phyloP scores from a whole-genome alignment of 441 rosid genomes.

The Croton setiger region DNA sequence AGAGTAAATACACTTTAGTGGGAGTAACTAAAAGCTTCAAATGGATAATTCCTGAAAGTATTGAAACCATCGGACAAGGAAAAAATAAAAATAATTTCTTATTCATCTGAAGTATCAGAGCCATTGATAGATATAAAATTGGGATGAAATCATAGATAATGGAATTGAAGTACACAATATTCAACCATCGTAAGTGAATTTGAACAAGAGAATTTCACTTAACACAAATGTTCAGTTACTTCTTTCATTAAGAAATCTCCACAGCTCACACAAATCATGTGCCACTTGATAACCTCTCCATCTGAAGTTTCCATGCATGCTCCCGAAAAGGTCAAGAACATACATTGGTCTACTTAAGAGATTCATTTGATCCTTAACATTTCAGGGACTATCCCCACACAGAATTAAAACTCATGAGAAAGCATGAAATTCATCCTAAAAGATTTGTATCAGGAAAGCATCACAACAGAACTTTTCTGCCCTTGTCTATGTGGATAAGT shows the following conservation, averaged over 20 bases:
- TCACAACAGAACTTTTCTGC: too few relatives aligned
- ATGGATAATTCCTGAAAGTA: neutral
- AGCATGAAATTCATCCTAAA: too few relatives aligned
- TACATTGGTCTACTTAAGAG: neutral
- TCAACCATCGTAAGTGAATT: constrained; percentile 1
- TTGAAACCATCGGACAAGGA: neutral
- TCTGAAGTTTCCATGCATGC: neutral
- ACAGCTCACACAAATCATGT: neutral
- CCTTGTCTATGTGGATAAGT: too few relatives aligned
- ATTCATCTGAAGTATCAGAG: neutral
- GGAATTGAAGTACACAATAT: neutral
- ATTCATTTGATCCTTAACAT: too few relatives aligned
- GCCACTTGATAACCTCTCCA: neutral
- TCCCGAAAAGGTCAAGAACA: neutral
- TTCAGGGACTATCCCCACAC: too few relatives aligned
- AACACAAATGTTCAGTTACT: constrained; percentile 1
- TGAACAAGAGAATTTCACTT: constrained; percentile 3
- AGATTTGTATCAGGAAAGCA: too few relatives aligned
- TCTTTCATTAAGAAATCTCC: constrained; percentile 9
- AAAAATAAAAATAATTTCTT: too few relatives aligned
- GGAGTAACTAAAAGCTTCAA: neutral
- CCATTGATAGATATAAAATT: neutral
- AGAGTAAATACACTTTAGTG: too few relatives aligned
- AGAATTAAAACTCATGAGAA: too few relatives aligned
- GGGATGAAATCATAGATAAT: too few relatives aligned